A percentile compares a stretch with the other conserved stretches of the same genome.
phyloP scores from a whole-genome alignment of 208 protist species.

The Histomonas meleagridis region DNA sequence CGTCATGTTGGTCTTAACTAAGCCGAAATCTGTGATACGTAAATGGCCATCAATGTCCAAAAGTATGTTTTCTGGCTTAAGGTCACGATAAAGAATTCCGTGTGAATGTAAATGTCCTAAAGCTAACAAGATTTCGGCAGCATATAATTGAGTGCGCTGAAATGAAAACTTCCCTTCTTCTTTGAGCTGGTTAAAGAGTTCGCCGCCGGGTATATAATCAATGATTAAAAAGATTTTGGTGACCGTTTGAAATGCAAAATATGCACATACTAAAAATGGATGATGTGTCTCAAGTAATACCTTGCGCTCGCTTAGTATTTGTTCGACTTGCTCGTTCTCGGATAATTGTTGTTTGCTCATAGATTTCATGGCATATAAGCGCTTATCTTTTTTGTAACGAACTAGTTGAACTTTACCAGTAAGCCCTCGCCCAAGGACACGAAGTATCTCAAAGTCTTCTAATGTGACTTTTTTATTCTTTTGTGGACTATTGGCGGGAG shows the following conservation, averaged over 20 bases:
- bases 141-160: constrained; percentile 40
- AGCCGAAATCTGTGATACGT: constrained; percentile 53
- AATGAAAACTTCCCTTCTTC: constrained; percentile 42
- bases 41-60: constrained; percentile 41
- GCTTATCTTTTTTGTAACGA: neutral
- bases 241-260: constrained; percentile 51
- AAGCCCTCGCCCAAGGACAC: neutral
- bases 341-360: neutral
- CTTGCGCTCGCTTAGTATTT: neutral
- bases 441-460: neutral
- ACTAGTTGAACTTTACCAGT: neutral
- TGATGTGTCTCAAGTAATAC: constrained; percentile 11
- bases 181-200: constrained; percentile 54
- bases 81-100: constrained; percentile 42
- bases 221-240: constrained; percentile 53
- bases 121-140: constrained; percentile 46
- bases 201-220: constrained; percentile 55
- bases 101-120: constrained; percentile 45
- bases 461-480: neutral
- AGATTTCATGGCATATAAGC: neutral
- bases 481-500: no score
- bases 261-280: constrained; percentile 47
- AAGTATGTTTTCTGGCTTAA: constrained; percentile 48
- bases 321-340: neutral
- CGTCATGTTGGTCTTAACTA: constrained; percentile 43